Evolutionary conservation across 495 filamentous ascomycete species (phyloP).

Genomic region (Neurospora sublineolata): DNA sequence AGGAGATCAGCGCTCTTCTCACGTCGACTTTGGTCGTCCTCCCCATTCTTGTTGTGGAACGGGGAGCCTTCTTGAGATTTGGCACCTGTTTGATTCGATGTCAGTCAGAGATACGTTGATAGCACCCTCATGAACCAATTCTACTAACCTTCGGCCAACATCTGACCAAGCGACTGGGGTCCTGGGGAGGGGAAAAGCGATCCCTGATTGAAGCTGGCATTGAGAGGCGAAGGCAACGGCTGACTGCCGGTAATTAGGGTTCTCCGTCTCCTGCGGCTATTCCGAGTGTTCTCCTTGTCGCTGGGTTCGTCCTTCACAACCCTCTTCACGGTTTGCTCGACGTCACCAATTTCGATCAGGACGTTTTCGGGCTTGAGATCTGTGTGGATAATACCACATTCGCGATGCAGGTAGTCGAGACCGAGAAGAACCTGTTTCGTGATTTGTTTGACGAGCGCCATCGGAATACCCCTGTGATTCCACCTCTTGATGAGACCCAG

Average conservation of each 20-base stretch:
- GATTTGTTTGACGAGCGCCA: slow-evolving; percentile 94
- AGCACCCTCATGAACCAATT: not conserved
- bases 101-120: not conserved
- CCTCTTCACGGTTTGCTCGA: slow-evolving; percentile 89
- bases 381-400: slow-evolving; percentile 98
- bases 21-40: slow-evolving; percentile 71
- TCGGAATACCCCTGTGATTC: slow-evolving; percentile 95
- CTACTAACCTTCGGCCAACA: slow-evolving; percentile 66
- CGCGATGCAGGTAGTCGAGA: slow-evolving; percentile 89
- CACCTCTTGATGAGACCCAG: slow-evolving; percentile 94
- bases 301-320: slow-evolving; percentile 79
- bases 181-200: slow-evolving; percentile 59
- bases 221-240: slow-evolving; percentile 87
- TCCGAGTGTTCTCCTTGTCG: slow-evolving; percentile 82
- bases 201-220: slow-evolving; percentile 72
- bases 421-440: slow-evolving; percentile 95
- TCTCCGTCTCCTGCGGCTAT: slow-evolving; percentile 81
- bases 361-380: slow-evolving; percentile 98
- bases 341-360: slow-evolving; percentile 96
- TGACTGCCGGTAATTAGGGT: slow-evolving; percentile 97
- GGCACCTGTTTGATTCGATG: slow-evolving; percentile 18
- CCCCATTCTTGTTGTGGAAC: slow-evolving; percentile 35
- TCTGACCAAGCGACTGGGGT: slow-evolving; percentile 69
- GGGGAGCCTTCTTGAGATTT: slow-evolving; percentile 43
- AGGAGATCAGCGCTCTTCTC: slow-evolving; percentile 92